phyloP scores from a whole-genome alignment of 345 rosid genomes.

The Pelargonium nanum region DNA sequence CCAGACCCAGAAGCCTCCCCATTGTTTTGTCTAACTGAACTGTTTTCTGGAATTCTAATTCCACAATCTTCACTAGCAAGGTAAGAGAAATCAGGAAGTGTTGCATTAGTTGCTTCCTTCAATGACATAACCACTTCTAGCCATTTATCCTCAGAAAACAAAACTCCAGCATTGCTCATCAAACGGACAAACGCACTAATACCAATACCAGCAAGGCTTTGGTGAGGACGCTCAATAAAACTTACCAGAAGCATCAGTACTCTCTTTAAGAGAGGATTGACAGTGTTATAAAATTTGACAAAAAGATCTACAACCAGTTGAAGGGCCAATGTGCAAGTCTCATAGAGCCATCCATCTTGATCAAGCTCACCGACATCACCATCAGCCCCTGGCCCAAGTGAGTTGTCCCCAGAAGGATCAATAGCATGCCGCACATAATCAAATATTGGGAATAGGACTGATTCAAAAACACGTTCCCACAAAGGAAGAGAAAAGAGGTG shows the following conservation, averaged over 20 bases:
- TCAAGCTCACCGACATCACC: constrained; percentile 61
- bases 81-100: constrained; percentile 74
- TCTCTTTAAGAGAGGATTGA: constrained; percentile 80
- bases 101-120: constrained; percentile 77
- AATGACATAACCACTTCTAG: constrained; percentile 74
- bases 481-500: constrained; percentile 74
- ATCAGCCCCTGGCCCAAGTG: constrained; percentile 50
- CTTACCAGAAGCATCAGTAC: constrained; percentile 76
- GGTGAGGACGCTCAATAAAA: constrained; percentile 95
- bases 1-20: constrained; percentile 40
- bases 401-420: constrained; percentile 79
- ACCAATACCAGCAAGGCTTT: constrained; percentile 98
- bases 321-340: constrained; percentile 98
- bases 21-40: constrained; percentile 23
- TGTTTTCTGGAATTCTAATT: constrained; percentile 22
- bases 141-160: constrained; percentile 93
- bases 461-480: constrained; percentile 89
- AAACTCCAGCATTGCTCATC: constrained; percentile 88
- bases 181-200: constrained; percentile 95
- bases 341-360: constrained; percentile 98
- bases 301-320: constrained; percentile 98
- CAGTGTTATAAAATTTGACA: constrained; percentile 83
- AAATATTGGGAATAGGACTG: constrained; percentile 89
- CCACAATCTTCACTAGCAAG: constrained; percentile 41
- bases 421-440: constrained; percentile 97